A percentile compares a stretch with the other conserved stretches of the same genome.
Conservation (phyloP, 495 filamentous ascomycete genomes). For the Poronia punctata region DNA sequence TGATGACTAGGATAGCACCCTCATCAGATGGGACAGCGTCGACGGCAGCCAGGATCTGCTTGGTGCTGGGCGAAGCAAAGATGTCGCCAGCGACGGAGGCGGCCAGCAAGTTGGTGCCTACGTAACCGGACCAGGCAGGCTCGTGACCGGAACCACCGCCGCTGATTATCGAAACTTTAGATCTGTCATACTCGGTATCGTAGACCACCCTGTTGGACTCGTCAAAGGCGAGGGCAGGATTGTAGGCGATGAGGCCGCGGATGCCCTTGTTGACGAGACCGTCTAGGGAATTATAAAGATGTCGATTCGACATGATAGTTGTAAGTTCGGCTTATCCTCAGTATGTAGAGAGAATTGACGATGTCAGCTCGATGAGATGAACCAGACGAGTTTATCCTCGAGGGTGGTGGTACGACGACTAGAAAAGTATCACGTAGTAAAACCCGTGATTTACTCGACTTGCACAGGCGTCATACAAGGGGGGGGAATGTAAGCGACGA, state of each 20-base stretch:
- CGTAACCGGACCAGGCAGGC: slow-evolving; percentile 58
- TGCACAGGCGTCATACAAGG: too few relatives aligned
- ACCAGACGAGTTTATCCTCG: too few relatives aligned
- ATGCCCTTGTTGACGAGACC: slow-evolving; percentile 51
- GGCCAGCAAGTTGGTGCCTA: slow-evolving; percentile 53
- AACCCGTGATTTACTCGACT: too few relatives aligned
- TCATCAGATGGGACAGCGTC: slow-evolving; percentile 48
- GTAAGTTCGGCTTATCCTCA: too few relatives aligned
- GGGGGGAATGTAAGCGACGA: too few relatives aligned
- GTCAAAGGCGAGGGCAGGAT: slow-evolving; percentile 50
- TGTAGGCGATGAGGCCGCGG: slow-evolving; percentile 48
- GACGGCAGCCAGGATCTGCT: slow-evolving; percentile 54
- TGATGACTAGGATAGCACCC: slow-evolving; percentile 56
- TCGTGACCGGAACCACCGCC: slow-evolving; percentile 58
- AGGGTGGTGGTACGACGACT: too few relatives aligned
- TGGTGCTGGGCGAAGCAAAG: slow-evolving; percentile 55
- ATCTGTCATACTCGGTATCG: slow-evolving; percentile 41
- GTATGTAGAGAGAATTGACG: too few relatives aligned
- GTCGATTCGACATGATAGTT: slow-evolving; percentile 38
- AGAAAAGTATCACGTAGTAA: too few relatives aligned
- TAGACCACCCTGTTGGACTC: slow-evolving; percentile 51
- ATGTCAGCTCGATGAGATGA: too few relatives aligned
- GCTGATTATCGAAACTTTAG: slow-evolving; percentile 51
- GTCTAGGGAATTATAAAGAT: slow-evolving; percentile 39
- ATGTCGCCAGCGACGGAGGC: slow-evolving; percentile 55